Base-by-base conservation (phyloP, 306 rosid species). In the Quercus dentata region DNA sequence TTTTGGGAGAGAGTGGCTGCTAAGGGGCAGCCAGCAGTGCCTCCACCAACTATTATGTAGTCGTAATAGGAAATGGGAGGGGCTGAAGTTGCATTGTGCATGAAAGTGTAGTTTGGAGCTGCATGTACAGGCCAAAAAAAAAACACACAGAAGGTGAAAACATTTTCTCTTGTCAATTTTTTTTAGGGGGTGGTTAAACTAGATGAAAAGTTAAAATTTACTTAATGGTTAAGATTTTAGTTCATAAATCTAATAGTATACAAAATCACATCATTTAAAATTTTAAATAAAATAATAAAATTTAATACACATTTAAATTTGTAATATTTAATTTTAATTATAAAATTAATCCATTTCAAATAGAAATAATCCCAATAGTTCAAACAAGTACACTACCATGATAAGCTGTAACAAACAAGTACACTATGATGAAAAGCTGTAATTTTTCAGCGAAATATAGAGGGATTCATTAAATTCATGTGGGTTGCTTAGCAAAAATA, bases 1-100 rank as follows among this genome's bases (percentile, higher is more conserved):
- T 88, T 88, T 69, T 89, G 88, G 49, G 97, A 89, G 6, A 93
- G 79, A 0, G 97, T 93, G 8, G 98, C 97, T 0, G 98, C 98
- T 27, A 93, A 81, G 17, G 98, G 98, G 56, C 98, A 91, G 4
- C 98, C 98, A 1, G 97, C 92, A 0, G 98, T 91, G 49, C 97
- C 98, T 0, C 98, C 98, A 0, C 98, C 98, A 1, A 93, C 88
- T 2, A 93, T 76, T 21, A 93, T 93, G 90, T 91, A 93, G 80
- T 91, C 97, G 56, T 91, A 91, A 82, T 87, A 77, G 0, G 97
- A 84, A 3, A 78, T 57, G 3, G 69, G 61, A 5, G 92, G 80
- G 38, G 97, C 97, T 6, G 64, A 30, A 1, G 79, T 85, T 21
- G 98, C 94, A 75, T 86, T 73, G 46, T 77, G 81, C 92, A 89